Conservation (phyloP, 129 eudicot genomes). For the Silybum marianum region DNA sequence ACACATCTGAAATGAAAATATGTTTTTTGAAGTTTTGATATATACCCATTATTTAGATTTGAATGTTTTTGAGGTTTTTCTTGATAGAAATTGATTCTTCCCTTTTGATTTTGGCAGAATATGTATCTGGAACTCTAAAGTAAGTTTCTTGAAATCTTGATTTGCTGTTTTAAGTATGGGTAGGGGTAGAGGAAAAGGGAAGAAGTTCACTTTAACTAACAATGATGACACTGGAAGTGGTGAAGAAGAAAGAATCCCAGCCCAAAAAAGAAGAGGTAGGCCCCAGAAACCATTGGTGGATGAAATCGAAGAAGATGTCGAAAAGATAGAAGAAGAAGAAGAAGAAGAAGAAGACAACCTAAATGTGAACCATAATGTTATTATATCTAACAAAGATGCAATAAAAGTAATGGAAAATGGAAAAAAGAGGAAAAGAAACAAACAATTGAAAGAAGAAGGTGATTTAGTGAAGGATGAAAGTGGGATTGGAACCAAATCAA, state of each 20-base stretch:
- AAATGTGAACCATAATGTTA: conserved; percentile 20
- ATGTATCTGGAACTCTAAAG: conserved; percentile 9
- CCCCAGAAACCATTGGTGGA: conserved; percentile 64
- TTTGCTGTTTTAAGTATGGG: conserved; percentile 51
- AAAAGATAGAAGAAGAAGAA: conserved; percentile 52
- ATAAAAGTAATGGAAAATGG: conserved; percentile 43
- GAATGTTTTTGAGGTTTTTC: neutral
- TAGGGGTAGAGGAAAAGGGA: conserved; percentile 69
- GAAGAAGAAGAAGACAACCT: conserved; percentile 55
- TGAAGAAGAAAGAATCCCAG: conserved; percentile 73
- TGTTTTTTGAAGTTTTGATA: neutral
- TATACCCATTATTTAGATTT: conserved; percentile 4
- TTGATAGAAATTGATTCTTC: conserved; percentile 8
- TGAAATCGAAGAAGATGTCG: conserved; percentile 50
- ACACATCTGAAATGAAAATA: neutral
- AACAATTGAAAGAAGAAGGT: conserved; percentile 44
- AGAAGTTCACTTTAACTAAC: conserved; percentile 51
- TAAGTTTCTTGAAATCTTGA: conserved; percentile 34
- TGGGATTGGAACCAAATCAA: conserved; percentile 36
- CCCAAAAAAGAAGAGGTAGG: conserved; percentile 70
- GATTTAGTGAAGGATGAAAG: conserved; percentile 48
- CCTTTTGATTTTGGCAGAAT: conserved; percentile 37
- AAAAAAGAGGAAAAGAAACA: conserved; percentile 50
- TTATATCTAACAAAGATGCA: conserved; percentile 21
- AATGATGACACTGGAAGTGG: conserved; percentile 68